phyloP scores from a whole-genome alignment of 352 stramenopile species.

The Globisporangium parvum region DNA sequence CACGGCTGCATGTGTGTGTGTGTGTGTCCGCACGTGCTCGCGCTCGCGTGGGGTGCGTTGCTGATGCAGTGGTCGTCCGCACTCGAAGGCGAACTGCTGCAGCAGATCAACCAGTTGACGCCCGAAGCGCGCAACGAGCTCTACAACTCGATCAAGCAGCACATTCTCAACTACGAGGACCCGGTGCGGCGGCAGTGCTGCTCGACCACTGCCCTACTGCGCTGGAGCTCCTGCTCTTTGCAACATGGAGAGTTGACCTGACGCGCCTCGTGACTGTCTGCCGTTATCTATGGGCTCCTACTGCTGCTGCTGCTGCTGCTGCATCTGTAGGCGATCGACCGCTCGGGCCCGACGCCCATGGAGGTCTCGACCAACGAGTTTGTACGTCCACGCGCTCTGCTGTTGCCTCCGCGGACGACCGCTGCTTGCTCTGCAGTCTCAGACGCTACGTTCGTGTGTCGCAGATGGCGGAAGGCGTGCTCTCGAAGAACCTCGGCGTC shows the following conservation, averaged over 20 bases:
- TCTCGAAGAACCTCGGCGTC: conserved; percentile 76
- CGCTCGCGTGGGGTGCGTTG: neutral
- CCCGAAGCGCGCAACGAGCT: conserved; percentile 48
- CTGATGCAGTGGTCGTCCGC: conserved; percentile 55
- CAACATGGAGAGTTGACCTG: neutral
- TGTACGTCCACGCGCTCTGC: conserved; percentile 32
- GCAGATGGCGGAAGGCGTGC: conserved; percentile 69
- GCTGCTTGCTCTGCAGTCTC: neutral
- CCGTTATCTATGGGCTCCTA: too few relatives aligned
- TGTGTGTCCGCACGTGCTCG: neutral
- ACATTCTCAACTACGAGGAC: conserved; percentile 74
- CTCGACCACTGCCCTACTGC: conserved; percentile 6
- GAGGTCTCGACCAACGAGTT: conserved; percentile 61
- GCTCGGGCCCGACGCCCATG: conserved; percentile 40
- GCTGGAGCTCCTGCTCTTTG: neutral
- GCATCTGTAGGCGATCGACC: conserved; percentile 40
- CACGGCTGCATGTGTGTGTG: neutral
- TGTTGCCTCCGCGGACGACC: neutral
- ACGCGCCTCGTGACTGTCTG: neutral
- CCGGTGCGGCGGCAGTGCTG: conserved; percentile 34
- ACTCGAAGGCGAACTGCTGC: conserved; percentile 60
- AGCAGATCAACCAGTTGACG: conserved; percentile 62
- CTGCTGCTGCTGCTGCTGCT: too few relatives aligned
- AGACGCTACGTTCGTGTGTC: neutral
- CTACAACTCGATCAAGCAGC: conserved; percentile 57